These are phyloP conservation scores for Stemphylium lycopersici DNA, from an alignment of 2,329 filamentous ascomycete genomes.

Conservation along the genomic window DNA sequence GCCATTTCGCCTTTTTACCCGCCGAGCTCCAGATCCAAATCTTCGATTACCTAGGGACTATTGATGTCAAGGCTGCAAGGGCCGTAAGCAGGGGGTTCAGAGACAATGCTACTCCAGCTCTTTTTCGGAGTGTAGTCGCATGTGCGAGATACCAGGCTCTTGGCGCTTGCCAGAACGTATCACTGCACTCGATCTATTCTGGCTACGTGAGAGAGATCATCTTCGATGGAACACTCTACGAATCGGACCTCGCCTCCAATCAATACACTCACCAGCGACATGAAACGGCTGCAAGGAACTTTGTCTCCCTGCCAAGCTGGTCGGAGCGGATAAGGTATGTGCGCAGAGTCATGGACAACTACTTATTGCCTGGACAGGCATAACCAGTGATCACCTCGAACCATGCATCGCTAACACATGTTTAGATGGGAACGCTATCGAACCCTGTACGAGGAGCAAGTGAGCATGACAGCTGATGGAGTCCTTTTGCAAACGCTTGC, in stretches of 20 bases:
- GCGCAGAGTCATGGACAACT: no score
- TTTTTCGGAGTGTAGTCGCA: constrained; percentile 35
- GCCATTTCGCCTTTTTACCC: constrained; percentile 25
- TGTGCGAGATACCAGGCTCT: constrained; percentile 39
- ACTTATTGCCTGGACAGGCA: no score
- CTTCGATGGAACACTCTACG: constrained; percentile 39
- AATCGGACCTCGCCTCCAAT: neutral
- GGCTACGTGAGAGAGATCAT: constrained; percentile 41
- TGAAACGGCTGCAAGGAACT: neutral
- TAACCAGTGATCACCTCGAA: no score
- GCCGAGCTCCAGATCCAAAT: constrained; percentile 39
- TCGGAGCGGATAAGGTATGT: no score
- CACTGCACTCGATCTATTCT: constrained; percentile 28
- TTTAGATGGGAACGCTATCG: constrained; percentile 34
- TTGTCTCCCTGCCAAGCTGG: no score
- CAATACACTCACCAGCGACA: neutral
- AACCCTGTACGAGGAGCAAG: constrained; percentile 33
- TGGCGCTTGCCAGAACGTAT: constrained; percentile 35
- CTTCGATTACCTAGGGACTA: constrained; percentile 29
- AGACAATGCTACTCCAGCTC: constrained; percentile 30
- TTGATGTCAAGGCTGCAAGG: constrained; percentile 35
- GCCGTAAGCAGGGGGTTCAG: constrained; percentile 25
- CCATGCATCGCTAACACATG: neutral
- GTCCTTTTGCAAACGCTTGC: constrained; percentile 34
- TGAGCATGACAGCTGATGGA: constrained; percentile 29